phyloP scores from a whole-genome alignment of 148 eudicot species.

The Rhododendron ferrugineum region DNA sequence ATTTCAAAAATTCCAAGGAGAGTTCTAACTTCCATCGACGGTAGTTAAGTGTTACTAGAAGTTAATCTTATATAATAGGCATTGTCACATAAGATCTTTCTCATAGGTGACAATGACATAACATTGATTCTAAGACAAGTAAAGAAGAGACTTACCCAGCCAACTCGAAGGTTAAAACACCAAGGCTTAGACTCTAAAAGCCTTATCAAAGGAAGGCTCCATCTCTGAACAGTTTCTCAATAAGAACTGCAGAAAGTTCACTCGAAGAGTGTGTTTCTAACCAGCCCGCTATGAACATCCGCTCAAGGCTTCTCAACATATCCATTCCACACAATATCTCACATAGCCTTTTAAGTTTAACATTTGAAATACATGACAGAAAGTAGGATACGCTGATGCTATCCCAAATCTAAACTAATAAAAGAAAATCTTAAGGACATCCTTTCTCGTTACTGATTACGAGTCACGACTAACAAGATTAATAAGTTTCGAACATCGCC shows the following conservation, averaged over 20 bases:
- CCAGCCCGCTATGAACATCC: background rate
- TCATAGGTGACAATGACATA: background rate
- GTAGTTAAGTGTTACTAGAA: background rate
- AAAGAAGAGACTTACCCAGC: background rate
- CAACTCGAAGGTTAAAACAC: background rate
- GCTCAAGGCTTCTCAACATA: background rate
- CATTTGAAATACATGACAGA: background rate
- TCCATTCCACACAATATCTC: background rate
- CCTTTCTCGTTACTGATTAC: background rate
- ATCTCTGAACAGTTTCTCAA: background rate
- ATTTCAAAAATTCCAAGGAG: background rate
- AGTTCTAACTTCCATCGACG: background rate
- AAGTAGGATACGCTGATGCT: background rate
- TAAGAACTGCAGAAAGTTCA: background rate
- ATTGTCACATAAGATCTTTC: background rate
- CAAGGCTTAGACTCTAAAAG: background rate
- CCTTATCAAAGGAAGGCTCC: background rate
- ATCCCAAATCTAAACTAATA: background rate
- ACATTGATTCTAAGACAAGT: background rate
- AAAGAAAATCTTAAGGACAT: background rate
- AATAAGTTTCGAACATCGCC: background rate
- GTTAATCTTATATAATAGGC: background rate
- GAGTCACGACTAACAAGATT: background rate
- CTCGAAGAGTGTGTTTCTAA: background rate
- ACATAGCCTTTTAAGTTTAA: background rate